Percentiles rank a stretch among this genome's conserved stretches.
Evolutionary conservation across 1,284 basidiomycete species (phyloP).

Genomic region (Sporisorium sorghi): DNA sequence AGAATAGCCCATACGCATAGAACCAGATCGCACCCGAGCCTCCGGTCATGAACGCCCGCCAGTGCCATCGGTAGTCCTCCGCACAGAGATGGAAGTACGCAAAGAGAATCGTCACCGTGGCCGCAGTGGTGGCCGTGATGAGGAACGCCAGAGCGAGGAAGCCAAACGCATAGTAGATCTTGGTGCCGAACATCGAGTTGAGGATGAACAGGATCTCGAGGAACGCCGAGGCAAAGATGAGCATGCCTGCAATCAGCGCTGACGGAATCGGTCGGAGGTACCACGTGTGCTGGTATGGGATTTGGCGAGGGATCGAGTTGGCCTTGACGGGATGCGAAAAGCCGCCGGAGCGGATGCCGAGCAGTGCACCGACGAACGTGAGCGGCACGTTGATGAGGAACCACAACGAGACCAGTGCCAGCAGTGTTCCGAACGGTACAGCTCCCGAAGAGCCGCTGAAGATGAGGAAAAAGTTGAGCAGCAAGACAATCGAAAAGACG

Average conservation of each 20-base stretch:
- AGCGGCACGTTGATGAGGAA: slow-evolving; percentile 91
- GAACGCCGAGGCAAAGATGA: slow-evolving; percentile 96
- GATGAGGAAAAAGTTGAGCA: slow-evolving; percentile 73
- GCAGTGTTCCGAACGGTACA: slow-evolving; percentile 92
- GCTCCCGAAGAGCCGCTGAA: slow-evolving; percentile 89
- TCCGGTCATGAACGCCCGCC: slow-evolving; percentile 93
- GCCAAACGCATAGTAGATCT: slow-evolving; percentile 76
- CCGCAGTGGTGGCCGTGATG: slow-evolving; percentile 77
- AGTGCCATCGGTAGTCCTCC: slow-evolving; percentile 98
- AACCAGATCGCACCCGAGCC: slow-evolving; percentile 95
- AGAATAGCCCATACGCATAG: slow-evolving; percentile 82
- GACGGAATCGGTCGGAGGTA: slow-evolving; percentile 74
- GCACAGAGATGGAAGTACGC: slow-evolving; percentile 87
- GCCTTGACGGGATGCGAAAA: slow-evolving; percentile 85
- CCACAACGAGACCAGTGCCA: slow-evolving; percentile 91
- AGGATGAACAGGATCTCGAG: slow-evolving; percentile 95
- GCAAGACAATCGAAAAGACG: slow-evolving; percentile 67
- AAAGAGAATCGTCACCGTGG: slow-evolving; percentile 63
- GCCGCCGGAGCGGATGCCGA: slow-evolving; percentile 88
- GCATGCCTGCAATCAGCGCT: slow-evolving; percentile 84
- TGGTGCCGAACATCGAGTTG: slow-evolving; percentile 90
- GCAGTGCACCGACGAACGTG: slow-evolving; percentile 74
- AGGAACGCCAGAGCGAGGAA: slow-evolving; percentile 89
- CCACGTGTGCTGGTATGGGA: slow-evolving; percentile 69
- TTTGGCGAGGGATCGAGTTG: slow-evolving; percentile 82